Evolutionary conservation across 179 eudicot species (phyloP).

Genomic region (Beta corolliflora): DNA sequence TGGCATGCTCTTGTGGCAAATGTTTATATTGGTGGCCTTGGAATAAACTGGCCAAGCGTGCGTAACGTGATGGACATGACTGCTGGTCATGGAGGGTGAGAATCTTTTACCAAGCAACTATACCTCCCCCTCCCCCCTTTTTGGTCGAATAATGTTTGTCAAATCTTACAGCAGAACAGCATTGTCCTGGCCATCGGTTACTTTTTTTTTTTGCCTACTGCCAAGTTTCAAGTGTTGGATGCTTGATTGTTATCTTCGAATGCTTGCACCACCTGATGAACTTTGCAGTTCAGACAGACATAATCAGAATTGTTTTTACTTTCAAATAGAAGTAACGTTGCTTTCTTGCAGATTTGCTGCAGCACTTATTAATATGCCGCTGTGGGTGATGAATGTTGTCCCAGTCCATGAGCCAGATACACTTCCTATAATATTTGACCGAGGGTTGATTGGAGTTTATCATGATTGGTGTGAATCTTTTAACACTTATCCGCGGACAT

Average conservation of each 20-base stretch:
- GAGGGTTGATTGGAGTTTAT: conserved; percentile 89
- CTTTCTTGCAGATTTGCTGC: conserved; percentile 70
- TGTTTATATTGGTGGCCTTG: conserved; percentile 60
- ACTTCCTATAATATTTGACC: conserved; percentile 71
- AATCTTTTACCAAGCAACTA: neutral
- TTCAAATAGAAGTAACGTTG: neutral
- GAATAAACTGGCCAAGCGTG: conserved; percentile 70
- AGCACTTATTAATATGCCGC: conserved; percentile 58
- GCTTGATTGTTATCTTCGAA: too few species aligned
- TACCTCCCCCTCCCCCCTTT: neutral
- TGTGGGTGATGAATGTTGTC: conserved; percentile 95
- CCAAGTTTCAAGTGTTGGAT: too few species aligned
- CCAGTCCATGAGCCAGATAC: conserved; percentile 76
- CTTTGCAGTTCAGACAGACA: neutral
- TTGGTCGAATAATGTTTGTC: neutral
- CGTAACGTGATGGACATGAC: conserved; percentile 98
- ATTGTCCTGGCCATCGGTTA: too few species aligned
- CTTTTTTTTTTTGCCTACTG: too few species aligned
- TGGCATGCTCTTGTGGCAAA: conserved; percentile 73
- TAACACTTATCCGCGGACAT: conserved; percentile 87
- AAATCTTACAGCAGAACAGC: too few species aligned
- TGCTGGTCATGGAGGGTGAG: conserved; percentile 92
- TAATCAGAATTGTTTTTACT: neutral
- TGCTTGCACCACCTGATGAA: conserved; percentile 11
- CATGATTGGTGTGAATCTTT: conserved; percentile 99